Evolutionary conservation across 441 rosid genomes (phyloP), one percentile per base, ranked within the genome.

Genomic region (Breynia disticha): DNA sequence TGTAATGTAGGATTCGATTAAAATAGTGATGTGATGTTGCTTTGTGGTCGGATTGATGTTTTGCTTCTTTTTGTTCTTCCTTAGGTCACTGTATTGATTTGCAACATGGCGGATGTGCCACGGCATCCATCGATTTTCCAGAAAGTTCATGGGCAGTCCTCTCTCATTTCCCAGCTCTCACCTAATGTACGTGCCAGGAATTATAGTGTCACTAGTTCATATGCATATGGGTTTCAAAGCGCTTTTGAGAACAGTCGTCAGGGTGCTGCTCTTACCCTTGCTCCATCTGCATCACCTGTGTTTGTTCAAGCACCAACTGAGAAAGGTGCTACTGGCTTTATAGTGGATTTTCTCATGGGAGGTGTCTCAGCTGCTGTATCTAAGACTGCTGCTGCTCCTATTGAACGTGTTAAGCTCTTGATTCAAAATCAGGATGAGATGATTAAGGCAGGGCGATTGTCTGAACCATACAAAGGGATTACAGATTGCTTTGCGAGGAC

Each of bases 351-450:
- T 60, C 88, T 90, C 45, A 85, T 87, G 97, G 97, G 96, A 61
- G 96, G 97, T 62, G 95, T 87, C 37, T 90, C 97, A 35, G 96
- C 91, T 8, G 95, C 96, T 69, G 90, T 85, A 55, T 90, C 96
- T n/a, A 87, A 90, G 75, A 78, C 90, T 0, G 96, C 95, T 13
- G 95, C 96, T 44, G 98, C 98, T 17, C 97, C 96, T 0, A 87
- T 90, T 19, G 97, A 90, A 79, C 83, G 96, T 38, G 95, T 90
- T 57, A 90, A 90, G 62, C 86, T 90, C 44, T 64, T 90, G 75
- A 90, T 90, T 57, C 97, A 90, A 68, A 90, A 90, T 63, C 98
- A 90, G 71, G 96, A 87, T 66, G 98, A 87, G 56, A 87, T 90
- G 95, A 81, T 87, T 64, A 90, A 79, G 79, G 61, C 83, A 3